Base-by-base conservation (phyloP, 2,329 filamentous ascomycete species). In the Penicillium sp. region DNA sequence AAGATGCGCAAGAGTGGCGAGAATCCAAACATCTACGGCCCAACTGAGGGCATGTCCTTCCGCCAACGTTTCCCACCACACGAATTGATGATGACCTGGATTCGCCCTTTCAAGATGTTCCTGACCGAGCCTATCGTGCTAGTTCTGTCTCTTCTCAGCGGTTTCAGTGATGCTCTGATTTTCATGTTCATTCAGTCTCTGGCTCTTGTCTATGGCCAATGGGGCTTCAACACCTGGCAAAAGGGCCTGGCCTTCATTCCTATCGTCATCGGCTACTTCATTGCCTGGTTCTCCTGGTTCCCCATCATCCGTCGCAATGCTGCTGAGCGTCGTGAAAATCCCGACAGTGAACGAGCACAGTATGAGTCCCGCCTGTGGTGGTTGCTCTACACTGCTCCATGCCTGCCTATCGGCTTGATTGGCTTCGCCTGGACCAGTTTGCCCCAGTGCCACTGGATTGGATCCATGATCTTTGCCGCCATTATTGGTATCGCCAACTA, bases 161-260 rank as follows among this genome's bases (percentile, higher is more conserved):
- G 85, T 24, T 87, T 88, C 75, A 82, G 79, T 53, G 85, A 88
- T 57, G 83, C 84, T 0, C 75, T 88, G 39, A 86, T 88, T 65
- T 88, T 87, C 73, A 86, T 84, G 73, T 87, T 87, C 68, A 79
- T 88, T 34, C 83, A 88, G 64, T 84, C 82, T 0, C 87, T 87
- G 56, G 71, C 75, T 2, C 76, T 83, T 0, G 85, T 88, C 3
- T 86, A 86, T 59, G 68, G 77, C 37, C 79, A 87, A 58, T 88
- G 83, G 82, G 63, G 75, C 24, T 88, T 88, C 68, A 71, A 75
- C 33, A 75, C 74, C 11, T 69, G 80, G 36, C 67, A 74, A 10
- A 71, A 79, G 28, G 81, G 80, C 24, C 72, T 84, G 36, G 73
- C 79, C 1, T 85, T 87, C 70, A 72, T 86, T 36, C 77, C 84